A percentile compares a stretch with the other conserved stretches of the same genome.
Conservation (phyloP, 805 yeast genomes). For the Zygoascus biomembranicola region DNA sequence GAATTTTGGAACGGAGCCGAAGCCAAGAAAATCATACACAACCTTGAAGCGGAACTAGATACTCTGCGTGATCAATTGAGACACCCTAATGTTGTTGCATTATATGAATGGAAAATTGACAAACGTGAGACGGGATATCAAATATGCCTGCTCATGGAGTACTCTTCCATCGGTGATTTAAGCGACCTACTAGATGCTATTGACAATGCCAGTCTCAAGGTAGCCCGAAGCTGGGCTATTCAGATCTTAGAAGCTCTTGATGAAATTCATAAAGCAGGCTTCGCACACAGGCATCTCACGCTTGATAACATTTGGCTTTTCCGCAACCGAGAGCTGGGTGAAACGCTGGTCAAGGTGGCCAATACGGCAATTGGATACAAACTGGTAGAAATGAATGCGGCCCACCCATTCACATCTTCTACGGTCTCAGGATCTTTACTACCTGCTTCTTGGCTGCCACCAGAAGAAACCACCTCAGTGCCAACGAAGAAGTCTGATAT, state of each 20-base stretch:
- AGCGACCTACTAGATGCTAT: slow-evolving; percentile 61
- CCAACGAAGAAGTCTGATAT: slow-evolving; percentile 81
- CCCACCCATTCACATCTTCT: slow-evolving; percentile 22
- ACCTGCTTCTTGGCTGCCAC: slow-evolving; percentile 59
- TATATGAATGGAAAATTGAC: slow-evolving; percentile 63
- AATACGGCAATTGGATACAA: slow-evolving; percentile 21
- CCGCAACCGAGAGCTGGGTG: slow-evolving; percentile 44
- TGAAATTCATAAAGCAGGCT: slow-evolving; percentile 74
- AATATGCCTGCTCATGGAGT: slow-evolving; percentile 60
- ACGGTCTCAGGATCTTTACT: slow-evolving; percentile 3
- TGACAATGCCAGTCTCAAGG: slow-evolving; percentile 56
- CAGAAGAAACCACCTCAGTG: slow-evolving; percentile 51
- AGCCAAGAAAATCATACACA: slow-evolving; percentile 67
- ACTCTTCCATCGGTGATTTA: slow-evolving; percentile 47
- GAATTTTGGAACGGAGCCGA: slow-evolving; percentile 60
- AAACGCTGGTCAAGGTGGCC: slow-evolving; percentile 28
- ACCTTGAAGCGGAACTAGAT: slow-evolving; percentile 70
- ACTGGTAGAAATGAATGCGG: slow-evolving; percentile 26
- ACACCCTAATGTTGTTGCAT: slow-evolving; percentile 57
- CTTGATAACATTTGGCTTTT: slow-evolving; percentile 50
- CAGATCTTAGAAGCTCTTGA: slow-evolving; percentile 82
- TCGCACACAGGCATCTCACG: slow-evolving; percentile 62
- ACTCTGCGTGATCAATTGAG: slow-evolving; percentile 41
- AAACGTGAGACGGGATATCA: slow-evolving; percentile 43
- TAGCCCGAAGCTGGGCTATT: slow-evolving; percentile 83